Base-by-base conservation (phyloP, 2,329 filamentous ascomycete species). In the Rutstroemia sydowiana region DNA sequence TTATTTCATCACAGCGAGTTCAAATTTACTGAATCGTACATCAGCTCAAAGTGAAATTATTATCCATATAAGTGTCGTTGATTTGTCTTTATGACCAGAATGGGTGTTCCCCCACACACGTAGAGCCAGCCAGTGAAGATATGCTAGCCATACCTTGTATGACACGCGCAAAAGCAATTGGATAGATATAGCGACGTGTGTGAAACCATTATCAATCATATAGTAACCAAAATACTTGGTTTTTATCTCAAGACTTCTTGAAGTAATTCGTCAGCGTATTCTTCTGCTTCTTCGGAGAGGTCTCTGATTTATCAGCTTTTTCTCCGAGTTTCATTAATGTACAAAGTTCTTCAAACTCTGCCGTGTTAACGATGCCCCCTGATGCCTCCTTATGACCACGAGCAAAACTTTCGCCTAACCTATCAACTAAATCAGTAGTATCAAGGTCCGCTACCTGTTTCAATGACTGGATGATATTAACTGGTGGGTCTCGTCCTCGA, bases 341-440 rank as follows among this genome's bases (percentile, higher is more conserved):
- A 71, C 83, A 78, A 13, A 87, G 65, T 61, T 85, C 82, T 55
- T 85, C 81, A 63, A 86, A 87, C 53, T 83, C 80, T 1, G 71
- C 73, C 10, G 67, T 72, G 0, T 73, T 72, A 0, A 87, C 77
- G 42, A 84, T 81, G 0, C 83, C 84, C 1, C 83, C 83, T 44
- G 78, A 83, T 0, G 82, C 83, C 61, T 85, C 81, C 54, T 81
- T 84, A 56, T 87, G 83, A 0, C 84, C 83, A 48, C 77, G 72
- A 0, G 82, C 83, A 61, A 86, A 87, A 23, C 75, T 81, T 44
- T 81, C 75, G 0, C 83, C 82, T 10, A 85, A 61, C 13, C 81
- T 66, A 49, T 76, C 70, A 3, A 66, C 60, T 50, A 72, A 55
- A 50, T 60, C 59, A 4, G 67, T 71, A 30, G 66, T 61, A 31